Base-by-base conservation (phyloP, 2,329 filamentous ascomycete species). In the Shiraia sp. region DNA sequence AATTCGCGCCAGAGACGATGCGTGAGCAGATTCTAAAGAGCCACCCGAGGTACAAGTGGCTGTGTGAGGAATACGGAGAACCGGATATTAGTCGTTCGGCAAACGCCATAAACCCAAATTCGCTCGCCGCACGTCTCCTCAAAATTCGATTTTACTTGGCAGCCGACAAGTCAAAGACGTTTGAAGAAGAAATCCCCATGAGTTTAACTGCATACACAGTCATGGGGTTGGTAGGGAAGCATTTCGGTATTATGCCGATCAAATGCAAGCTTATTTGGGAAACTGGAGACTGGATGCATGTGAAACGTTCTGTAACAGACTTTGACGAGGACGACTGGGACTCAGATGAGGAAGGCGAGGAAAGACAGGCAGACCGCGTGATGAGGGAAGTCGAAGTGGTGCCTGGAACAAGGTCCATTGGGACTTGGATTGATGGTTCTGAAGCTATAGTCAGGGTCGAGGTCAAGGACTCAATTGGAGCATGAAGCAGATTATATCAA, bases 221-320 rank as follows among this genome's bases (percentile, higher is more conserved):
- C 12, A 87, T 93, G 62, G 87, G 88, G 0, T 76, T 95, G 7
- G 85, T 89, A 0, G 86, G 85, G 0, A 84, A 80, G 51, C 66
- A 86, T n/a, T 89, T 95, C 58, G 75, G 71, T 1, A 55, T 87
- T 9, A 70, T 77, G 32, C 87, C 90, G 0, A 75, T 89, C 49
- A 71, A 72, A 29, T 72, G 92, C 46, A 78, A 76, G 28, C 68
- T 97, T 34, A 73, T 93, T 1, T 95, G 89, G 87, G 90, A 96
- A 72, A 96, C 90, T 7, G 88, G 89, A 14, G 91, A 96, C 68
- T 89, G 87, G 82, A 90, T 96, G 66, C 88, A 88, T 0, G 83
- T 90, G 0, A 51, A 57, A 79, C 51, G 79, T 3, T 79, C 7
- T 78, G 80, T 47, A 80, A 82, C 53, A 78, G 83, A 48, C 77